Evolutionary conservation across 2,329 filamentous ascomycete species (phyloP).

Genomic region (Exserohilum rostratum): DNA sequence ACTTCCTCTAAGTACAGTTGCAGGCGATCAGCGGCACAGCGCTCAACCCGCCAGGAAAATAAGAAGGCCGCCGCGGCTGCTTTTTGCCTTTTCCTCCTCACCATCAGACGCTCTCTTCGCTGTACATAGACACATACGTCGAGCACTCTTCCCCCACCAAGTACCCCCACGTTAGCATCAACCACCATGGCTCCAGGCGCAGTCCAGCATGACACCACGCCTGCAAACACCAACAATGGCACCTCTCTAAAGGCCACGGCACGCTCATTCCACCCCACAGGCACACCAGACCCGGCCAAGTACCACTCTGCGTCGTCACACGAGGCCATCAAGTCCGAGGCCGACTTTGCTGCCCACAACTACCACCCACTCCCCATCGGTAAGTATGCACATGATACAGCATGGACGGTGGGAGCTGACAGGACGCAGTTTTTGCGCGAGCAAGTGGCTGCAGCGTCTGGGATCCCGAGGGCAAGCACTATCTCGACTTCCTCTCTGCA

Average conservation of each 20-base stretch:
- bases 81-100: slow-evolving; percentile 9
- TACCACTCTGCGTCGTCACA: slow-evolving; percentile 81
- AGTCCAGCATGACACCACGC: slow-evolving; percentile 33
- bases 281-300: slow-evolving; percentile 50
- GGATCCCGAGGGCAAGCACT: slow-evolving; percentile 91
- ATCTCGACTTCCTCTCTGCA: slow-evolving; percentile 96
- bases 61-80: slow-evolving; percentile 19
- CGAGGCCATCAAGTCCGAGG: slow-evolving; percentile 79
- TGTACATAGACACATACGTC: not conserved
- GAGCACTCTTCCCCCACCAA: slow-evolving; percentile 18
- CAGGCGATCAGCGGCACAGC: slow-evolving; percentile 36
- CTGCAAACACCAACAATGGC: slow-evolving; percentile 36
- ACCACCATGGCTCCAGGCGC: slow-evolving; percentile 45
- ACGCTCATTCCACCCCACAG: slow-evolving; percentile 46
- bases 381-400: slow-evolving; percentile 17
- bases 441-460: slow-evolving; percentile 88
- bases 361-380: slow-evolving; percentile 94
- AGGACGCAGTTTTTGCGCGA: slow-evolving; percentile 67
- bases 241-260: slow-evolving; percentile 46
- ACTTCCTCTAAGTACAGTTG: slow-evolving; percentile 29
- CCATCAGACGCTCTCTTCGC: too few relatives aligned
- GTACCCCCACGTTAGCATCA: slow-evolving; percentile 25
- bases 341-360: slow-evolving; percentile 92
- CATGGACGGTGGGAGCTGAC: slow-evolving; percentile 13
- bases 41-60: slow-evolving; percentile 25